Conservation (phyloP, 371 early-diverging fungal species). For the Nematocida sp. region DNA sequence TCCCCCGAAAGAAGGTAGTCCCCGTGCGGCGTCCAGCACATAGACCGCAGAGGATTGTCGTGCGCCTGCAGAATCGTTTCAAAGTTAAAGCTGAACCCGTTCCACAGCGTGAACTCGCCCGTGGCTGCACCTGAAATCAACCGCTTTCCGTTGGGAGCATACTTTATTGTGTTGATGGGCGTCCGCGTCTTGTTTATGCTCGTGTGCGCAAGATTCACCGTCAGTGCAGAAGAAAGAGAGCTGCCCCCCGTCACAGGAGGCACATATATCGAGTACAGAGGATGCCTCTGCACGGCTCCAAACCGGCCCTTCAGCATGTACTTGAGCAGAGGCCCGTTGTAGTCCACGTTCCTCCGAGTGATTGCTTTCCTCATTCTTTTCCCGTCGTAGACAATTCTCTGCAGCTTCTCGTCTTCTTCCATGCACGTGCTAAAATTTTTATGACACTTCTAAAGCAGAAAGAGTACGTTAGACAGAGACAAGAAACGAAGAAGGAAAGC, state of each 20-base stretch:
- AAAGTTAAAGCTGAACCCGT: slow-evolving; percentile 94
- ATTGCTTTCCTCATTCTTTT: slow-evolving; percentile 86
- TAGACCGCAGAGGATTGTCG: slow-evolving; percentile 79
- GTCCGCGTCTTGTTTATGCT: slow-evolving; percentile 89
- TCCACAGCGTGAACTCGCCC: slow-evolving; percentile 99
- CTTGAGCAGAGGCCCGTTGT: slow-evolving; percentile 74
- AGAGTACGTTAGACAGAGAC: slow-evolving; percentile 44
- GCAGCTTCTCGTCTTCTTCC: slow-evolving; percentile 28
- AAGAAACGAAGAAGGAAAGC: slow-evolving; percentile 36
- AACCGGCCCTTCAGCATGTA: slow-evolving; percentile 41
- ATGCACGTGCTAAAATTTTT: slow-evolving; percentile 22
- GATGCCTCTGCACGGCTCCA: slow-evolving; percentile 43
- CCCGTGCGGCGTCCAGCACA: slow-evolving; percentile 92
- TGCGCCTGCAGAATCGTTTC: slow-evolving; percentile 90
- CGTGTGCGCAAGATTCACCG: slow-evolving; percentile 70
- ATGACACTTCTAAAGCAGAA: slow-evolving; percentile 42
- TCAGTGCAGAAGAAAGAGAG: slow-evolving; percentile 29
- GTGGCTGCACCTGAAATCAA: slow-evolving; percentile 87
- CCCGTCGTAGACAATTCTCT: slow-evolving; percentile 64
- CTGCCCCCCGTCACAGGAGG: slow-evolving; percentile 40
- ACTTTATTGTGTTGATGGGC: slow-evolving; percentile 87
- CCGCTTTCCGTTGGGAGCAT: slow-evolving; percentile 95
- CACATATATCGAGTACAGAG: slow-evolving; percentile 48
- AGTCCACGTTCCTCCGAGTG: slow-evolving; percentile 85
- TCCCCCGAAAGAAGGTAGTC: slow-evolving; percentile 92